Conservation (phyloP, 208 protist genomes). For the Angomonas deanei region DNA sequence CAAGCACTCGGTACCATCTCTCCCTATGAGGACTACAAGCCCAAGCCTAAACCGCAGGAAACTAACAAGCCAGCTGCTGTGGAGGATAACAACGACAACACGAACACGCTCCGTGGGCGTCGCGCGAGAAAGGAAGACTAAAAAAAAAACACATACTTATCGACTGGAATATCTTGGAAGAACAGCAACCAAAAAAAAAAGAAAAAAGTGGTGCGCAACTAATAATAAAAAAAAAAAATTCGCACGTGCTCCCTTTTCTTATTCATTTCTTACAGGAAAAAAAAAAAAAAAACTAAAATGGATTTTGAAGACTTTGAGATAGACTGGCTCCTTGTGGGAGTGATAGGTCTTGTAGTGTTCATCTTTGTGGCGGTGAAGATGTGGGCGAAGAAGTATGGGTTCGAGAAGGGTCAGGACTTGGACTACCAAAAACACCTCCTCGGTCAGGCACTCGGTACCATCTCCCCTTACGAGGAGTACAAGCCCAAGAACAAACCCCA, state of each 20-base stretch:
- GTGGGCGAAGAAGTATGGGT: background rate
- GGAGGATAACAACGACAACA: too few relatives aligned
- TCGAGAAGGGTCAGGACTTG: background rate
- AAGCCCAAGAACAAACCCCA: background rate
- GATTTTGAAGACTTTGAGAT: too few relatives aligned
- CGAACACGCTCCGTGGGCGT: background rate
- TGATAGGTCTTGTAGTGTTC: background rate
- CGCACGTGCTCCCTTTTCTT: background rate
- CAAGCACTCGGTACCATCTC: too few relatives aligned
- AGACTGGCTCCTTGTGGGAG: background rate
- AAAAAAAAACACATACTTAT: background rate
- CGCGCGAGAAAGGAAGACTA: background rate
- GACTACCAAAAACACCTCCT: background rate
- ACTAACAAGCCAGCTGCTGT: too few relatives aligned
- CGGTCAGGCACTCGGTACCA: background rate
- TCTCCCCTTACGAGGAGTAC: constrained; percentile 1
- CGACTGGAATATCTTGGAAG: background rate
- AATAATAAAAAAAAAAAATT: background rate
- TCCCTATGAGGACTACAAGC: background rate
- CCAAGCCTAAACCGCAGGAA: background rate
- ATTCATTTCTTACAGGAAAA: background rate
- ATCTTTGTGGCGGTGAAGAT: background rate
- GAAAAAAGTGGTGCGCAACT: background rate
- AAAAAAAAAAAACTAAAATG: constrained; percentile 9
- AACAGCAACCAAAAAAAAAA: background rate